These are phyloP conservation scores for Zalaria sp. DNA, from an alignment of 2,329 filamentous ascomycete species.

Conservation along the genomic window DNA sequence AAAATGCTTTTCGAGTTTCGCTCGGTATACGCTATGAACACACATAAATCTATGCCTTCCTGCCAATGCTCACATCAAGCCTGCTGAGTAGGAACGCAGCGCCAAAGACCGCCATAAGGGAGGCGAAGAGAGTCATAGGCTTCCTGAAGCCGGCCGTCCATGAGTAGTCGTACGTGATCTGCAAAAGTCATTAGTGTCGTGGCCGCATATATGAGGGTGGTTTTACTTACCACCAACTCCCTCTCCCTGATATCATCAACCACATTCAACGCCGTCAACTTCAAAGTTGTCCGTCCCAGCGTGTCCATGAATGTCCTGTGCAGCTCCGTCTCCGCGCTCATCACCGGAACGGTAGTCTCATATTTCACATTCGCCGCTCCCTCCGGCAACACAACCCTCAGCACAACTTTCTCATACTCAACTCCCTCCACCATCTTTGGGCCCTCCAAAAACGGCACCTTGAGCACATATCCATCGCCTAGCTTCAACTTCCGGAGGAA, in stretches of 20 bases:
- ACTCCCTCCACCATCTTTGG: conserved; percentile 75
- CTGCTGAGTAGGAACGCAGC: conserved; percentile 61
- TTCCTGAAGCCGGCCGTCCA: conserved; percentile 65
- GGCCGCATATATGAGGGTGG: background rate
- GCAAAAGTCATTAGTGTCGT: background rate
- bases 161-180: conserved; percentile 74
- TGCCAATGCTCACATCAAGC: conserved; percentile 65
- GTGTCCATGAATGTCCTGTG: conserved; percentile 92
- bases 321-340: conserved; percentile 44
- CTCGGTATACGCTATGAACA: no score
- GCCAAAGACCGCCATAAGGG: conserved; percentile 59
- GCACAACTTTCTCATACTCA: conserved; percentile 66
- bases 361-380: conserved; percentile 77
- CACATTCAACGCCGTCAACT: conserved; percentile 68
- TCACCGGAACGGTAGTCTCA: conserved; percentile 58
- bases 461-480: conserved; percentile 65
- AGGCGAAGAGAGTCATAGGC: conserved; percentile 66
- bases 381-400: conserved; percentile 80
- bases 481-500: conserved; percentile 54
- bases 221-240: conserved; percentile 49
- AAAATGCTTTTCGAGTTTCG: no score
- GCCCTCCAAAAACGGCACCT: conserved; percentile 85
- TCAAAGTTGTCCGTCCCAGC: conserved; percentile 68
- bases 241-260: conserved; percentile 82
- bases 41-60: conserved; percentile 11